phyloP scores from a whole-genome alignment of 2,329 filamentous ascomycete genomes.

The Talaromyces sp. region DNA sequence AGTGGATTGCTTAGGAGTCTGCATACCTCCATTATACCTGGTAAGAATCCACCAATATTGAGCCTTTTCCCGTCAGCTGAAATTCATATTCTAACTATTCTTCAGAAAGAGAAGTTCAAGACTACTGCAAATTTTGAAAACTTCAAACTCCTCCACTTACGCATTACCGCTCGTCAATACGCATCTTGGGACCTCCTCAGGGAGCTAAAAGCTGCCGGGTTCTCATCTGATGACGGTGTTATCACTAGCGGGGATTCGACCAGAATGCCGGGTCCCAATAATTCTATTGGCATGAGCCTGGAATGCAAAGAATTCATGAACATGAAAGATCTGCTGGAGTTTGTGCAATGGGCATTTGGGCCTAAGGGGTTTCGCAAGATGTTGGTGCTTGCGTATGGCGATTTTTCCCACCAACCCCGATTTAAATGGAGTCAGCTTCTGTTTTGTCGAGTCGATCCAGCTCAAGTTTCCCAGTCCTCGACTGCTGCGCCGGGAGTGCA shows the following conservation, averaged over 20 bases:
- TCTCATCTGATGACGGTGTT: neutral
- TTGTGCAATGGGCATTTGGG: slow-evolving; percentile 10
- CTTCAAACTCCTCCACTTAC: neutral
- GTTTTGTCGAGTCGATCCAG: neutral
- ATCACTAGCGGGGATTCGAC: neutral
- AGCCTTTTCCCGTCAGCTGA: neutral
- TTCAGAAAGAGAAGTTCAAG: neutral
- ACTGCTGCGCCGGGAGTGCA: neutral
- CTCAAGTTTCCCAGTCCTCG: neutral
- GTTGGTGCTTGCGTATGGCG: slow-evolving; percentile 5
- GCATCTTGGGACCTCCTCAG: neutral
- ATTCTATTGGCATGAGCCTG: neutral
- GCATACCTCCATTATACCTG: neutral
- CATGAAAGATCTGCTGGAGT: slow-evolving; percentile 3
- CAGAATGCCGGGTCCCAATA: too few species aligned
- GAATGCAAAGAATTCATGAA: neutral
- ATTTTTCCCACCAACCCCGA: neutral
- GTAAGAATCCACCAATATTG: neutral
- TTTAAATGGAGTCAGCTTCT: neutral
- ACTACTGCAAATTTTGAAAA: neutral
- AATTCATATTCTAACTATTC: neutral
- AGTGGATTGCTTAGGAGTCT: neutral
- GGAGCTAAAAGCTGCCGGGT: neutral
- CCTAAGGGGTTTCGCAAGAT: neutral
- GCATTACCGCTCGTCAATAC: neutral